Conservation (phyloP, 1,284 basidiomycete species). For the Apiotrichum gamsii region DNA sequence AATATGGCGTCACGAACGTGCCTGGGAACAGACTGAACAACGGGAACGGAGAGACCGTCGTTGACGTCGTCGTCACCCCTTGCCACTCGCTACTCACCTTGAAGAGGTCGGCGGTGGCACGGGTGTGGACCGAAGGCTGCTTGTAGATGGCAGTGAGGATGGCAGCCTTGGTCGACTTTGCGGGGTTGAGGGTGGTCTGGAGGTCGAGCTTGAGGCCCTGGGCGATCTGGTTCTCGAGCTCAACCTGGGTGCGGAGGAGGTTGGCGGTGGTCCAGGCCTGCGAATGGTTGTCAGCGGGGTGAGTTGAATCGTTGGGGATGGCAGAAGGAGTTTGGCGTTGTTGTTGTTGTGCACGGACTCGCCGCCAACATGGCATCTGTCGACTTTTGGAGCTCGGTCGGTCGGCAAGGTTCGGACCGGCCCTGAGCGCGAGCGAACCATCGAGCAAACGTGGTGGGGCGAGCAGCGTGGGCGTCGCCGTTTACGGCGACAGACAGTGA, state of each 20-base stretch:
- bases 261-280: constrained; percentile 89
- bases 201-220: constrained; percentile 97
- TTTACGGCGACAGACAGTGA: not conserved
- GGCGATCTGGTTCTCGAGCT: constrained; percentile 96
- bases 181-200: constrained; percentile 74
- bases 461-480: too few species aligned
- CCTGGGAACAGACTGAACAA: constrained; percentile 1
- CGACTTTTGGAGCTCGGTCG: not conserved
- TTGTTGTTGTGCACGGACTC: too few species aligned
- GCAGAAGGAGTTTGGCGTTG: not conserved
- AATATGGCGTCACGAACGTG: not conserved
- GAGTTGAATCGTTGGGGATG: too few species aligned
- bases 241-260: constrained; percentile 78
- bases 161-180: constrained; percentile 65
- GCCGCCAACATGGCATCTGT: not conserved
- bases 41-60: too few species aligned
- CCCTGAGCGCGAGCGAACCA: too few species aligned
- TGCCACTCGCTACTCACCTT: constrained; percentile 56
- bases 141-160: constrained; percentile 82
- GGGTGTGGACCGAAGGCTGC: constrained; percentile 91
- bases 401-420: too few species aligned
- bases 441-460: not conserved
- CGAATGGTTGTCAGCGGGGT: not conserved
- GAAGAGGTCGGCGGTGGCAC: constrained; percentile 87
- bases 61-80: too few species aligned